phyloP scores from a whole-genome alignment of 352 stramenopile genomes.

The Hyphochytrium catenoides region DNA sequence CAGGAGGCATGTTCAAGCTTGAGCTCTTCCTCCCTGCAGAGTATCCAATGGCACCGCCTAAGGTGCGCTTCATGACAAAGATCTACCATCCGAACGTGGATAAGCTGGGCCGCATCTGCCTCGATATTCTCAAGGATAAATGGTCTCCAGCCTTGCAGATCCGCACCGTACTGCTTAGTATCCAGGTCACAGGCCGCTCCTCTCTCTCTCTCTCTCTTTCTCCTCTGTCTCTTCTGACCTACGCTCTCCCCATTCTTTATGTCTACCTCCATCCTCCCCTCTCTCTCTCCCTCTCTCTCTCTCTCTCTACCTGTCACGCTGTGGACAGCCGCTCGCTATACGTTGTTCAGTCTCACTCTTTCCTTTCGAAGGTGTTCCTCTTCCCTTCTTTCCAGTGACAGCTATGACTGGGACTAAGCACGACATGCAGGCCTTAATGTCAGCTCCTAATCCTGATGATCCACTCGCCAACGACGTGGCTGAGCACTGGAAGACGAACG shows the following conservation, averaged over 20 bases:
- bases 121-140: conserved; percentile 98
- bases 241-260: not conserved
- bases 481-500: conserved; percentile 90
- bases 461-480: conserved; percentile 90
- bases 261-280: no score
- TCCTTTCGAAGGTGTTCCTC: no score
- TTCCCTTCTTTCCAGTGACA: no score
- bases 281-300: no score
- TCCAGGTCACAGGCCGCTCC: conserved; percentile 67
- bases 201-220: no score
- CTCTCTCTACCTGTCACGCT: no score
- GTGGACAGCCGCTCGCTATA: no score
- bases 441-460: conserved; percentile 87
- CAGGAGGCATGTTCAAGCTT: conserved; percentile 77
- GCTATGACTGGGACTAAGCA: not conserved
- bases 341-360: no score
- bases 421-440: conserved; percentile 46
- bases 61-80: conserved; percentile 90
- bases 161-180: conserved; percentile 86
- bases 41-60: conserved; percentile 92
- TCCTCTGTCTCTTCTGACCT: conserved; percentile 1
- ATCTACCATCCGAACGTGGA: conserved; percentile 98
- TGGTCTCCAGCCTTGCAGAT: conserved; percentile 97
- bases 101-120: conserved; percentile 88
- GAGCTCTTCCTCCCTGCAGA: conserved; percentile 91